These are phyloP conservation scores for Podaxis rugospora DNA, from an alignment of 768 basidiomycete genomes.

Conservation along the genomic window DNA sequence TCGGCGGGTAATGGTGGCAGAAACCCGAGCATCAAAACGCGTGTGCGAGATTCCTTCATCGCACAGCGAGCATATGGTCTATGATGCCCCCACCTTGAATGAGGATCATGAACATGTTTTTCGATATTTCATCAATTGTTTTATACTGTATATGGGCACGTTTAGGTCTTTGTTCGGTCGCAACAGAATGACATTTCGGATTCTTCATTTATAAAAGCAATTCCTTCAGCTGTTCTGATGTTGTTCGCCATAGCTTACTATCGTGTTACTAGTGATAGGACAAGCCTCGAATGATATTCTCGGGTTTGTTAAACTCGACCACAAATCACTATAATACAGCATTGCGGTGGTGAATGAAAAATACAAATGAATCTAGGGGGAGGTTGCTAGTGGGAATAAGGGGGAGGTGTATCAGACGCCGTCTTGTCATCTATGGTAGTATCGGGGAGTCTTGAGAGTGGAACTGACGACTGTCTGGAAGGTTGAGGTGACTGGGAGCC, in stretches of 20 bases:
- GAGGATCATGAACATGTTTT: neutral
- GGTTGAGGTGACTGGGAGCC: constrained; percentile 2
- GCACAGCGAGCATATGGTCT: neutral
- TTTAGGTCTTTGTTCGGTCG: neutral
- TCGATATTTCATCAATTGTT: neutral
- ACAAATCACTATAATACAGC: neutral
- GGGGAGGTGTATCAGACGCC: constrained; percentile 1
- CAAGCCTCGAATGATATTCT: neutral
- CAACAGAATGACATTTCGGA: neutral
- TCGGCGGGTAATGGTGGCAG: neutral
- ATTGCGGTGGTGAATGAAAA: neutral
- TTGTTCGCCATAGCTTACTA: too few species aligned
- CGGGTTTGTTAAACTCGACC: neutral
- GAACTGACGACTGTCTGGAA: constrained; percentile 11
- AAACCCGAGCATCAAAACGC: neutral
- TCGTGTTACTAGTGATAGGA: too few species aligned
- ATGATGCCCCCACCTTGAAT: neutral
- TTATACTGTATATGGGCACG: neutral
- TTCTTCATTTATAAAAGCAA: neutral
- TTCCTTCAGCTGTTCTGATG: too few species aligned
- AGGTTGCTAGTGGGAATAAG: neutral
- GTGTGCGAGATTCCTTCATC: neutral
- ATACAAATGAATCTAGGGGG: neutral
- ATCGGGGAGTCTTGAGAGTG: constrained; percentile 5
- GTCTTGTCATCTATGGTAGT: neutral